Conservation (phyloP, 2,329 filamentous ascomycete genomes). For the Pyrenochaeta sp. region DNA sequence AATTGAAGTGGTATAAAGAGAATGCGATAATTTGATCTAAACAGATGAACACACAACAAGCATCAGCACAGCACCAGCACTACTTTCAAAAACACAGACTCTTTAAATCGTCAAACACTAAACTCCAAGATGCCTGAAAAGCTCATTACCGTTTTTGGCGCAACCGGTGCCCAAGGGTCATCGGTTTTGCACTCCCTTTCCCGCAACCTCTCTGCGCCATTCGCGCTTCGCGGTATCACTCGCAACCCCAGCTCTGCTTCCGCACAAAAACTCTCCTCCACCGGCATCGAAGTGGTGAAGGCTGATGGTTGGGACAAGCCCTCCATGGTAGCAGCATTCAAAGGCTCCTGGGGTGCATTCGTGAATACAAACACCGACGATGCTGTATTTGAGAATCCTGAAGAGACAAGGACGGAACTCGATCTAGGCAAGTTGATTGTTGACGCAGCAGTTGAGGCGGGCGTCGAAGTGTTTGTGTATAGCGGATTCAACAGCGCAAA, state of each 20-base stretch:
- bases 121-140: slow-evolving; percentile 16
- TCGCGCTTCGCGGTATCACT: slow-evolving; percentile 65
- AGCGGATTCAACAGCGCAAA: slow-evolving; percentile 25
- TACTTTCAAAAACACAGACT: background rate
- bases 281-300: slow-evolving; percentile 21
- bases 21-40: too few species aligned
- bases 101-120: background rate
- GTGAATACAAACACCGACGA: slow-evolving; percentile 34
- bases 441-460: slow-evolving; percentile 23
- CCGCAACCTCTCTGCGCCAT: slow-evolving; percentile 31
- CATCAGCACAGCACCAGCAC: background rate
- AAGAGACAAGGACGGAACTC: slow-evolving; percentile 22
- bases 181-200: slow-evolving; percentile 50
- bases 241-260: slow-evolving; percentile 59
- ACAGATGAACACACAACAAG: too few species aligned
- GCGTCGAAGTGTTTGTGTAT: slow-evolving; percentile 26
- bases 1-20: too few species aligned
- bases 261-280: slow-evolving; percentile 55
- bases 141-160: slow-evolving; percentile 49
- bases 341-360: slow-evolving; percentile 29
- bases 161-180: slow-evolving; percentile 54
- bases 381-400: slow-evolving; percentile 18
- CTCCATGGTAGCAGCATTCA: slow-evolving; percentile 28
- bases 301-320: slow-evolving; percentile 32
- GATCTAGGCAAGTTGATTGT: slow-evolving; percentile 27